Conservation (phyloP, 2,329 filamentous ascomycete genomes). For the Fusarium humuli region DNA sequence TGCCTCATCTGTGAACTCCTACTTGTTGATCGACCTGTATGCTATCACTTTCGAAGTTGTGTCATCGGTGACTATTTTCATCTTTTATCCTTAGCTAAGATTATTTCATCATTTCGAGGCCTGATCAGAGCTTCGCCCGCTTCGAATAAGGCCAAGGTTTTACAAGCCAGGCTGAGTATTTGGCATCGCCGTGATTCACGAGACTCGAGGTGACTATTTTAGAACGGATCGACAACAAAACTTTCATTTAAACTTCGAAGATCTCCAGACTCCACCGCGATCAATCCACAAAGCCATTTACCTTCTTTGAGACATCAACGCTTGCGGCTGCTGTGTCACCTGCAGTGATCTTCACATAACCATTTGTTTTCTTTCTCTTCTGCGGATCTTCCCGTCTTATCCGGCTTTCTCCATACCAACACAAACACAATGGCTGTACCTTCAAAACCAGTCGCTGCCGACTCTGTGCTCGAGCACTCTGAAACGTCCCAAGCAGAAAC, state of each 20-base stretch:
- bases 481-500: background rate
- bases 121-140: background rate
- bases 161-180: background rate
- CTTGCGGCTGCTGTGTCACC: background rate
- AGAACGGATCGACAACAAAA: background rate
- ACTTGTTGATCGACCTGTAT: background rate
- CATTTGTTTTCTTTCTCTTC: background rate
- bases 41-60: background rate
- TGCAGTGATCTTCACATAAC: background rate
- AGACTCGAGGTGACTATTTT: background rate
- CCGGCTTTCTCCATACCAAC: background rate
- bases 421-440: background rate
- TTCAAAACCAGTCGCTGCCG: background rate
- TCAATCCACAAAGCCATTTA: background rate
- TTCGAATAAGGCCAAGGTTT: background rate
- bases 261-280: background rate
- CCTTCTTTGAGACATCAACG: background rate
- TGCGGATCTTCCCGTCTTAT: background rate
- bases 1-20: background rate
- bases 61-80: background rate
- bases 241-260: background rate
- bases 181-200: background rate
- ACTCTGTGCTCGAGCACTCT: background rate
- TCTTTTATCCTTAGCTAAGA: background rate
- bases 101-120: background rate